phyloP scores from a whole-genome alignment of 177 flowering plant genomes.

The Tripterygium wilfordii region DNA sequence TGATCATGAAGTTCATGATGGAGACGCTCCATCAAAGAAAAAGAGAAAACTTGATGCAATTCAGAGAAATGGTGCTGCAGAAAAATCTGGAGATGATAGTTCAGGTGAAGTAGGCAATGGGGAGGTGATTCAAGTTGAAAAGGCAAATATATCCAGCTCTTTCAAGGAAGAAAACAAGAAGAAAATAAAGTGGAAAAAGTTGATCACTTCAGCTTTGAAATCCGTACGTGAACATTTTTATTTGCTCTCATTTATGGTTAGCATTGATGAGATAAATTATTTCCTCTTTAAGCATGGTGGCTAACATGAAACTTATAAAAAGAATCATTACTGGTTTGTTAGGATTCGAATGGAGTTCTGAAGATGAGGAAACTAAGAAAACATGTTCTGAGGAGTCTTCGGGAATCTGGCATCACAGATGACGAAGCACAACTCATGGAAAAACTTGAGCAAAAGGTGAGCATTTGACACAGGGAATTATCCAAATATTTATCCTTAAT shows the following conservation, averaged over 20 bases:
- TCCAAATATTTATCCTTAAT: neutral
- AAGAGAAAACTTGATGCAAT: constrained; percentile 51
- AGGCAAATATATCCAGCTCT: constrained; percentile 13
- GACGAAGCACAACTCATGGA: constrained; percentile 36
- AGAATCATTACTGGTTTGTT: no score
- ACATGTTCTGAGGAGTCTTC: constrained; percentile 46
- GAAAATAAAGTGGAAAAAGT: constrained; percentile 84
- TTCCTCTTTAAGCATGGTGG: no score
- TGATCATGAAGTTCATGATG: constrained; percentile 28
- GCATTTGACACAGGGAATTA: no score
- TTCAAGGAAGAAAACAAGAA: constrained; percentile 15
- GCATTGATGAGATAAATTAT: no score
- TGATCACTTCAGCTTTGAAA: constrained; percentile 62
- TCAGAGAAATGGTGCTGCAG: constrained; percentile 16
- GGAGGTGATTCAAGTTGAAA: constrained; percentile 47
- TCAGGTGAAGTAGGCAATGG: constrained; percentile 36
- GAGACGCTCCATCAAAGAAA: constrained; percentile 25
- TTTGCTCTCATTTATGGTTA: no score
- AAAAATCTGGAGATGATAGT: constrained; percentile 17
- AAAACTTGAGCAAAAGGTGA: constrained; percentile 54
- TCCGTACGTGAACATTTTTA: constrained; percentile 62
- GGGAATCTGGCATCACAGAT: constrained; percentile 43
- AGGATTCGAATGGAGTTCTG: constrained; percentile 59
- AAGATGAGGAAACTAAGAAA: constrained; percentile 62
- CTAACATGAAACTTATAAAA: no score